Conservation (phyloP, 2,329 filamentous ascomycete species). For the Ilyonectria mors-panacis region DNA sequence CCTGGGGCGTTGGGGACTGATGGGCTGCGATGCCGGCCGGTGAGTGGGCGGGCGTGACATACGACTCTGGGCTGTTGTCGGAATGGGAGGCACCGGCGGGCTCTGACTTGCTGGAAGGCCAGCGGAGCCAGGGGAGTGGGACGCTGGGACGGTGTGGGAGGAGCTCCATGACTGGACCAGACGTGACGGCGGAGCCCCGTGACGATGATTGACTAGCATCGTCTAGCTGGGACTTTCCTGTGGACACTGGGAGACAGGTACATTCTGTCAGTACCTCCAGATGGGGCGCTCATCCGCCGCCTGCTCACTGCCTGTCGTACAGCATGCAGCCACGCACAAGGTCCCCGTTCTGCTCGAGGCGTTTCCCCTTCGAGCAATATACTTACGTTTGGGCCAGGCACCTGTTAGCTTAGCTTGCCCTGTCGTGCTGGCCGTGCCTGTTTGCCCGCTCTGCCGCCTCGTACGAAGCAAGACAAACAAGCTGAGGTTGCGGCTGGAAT, state of each 20-base stretch:
- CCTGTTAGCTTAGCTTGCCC: conserved; percentile 3
- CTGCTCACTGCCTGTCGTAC: neutral
- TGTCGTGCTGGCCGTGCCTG: conserved; percentile 13
- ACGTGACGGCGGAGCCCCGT: conserved; percentile 25
- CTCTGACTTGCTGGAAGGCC: conserved; percentile 16
- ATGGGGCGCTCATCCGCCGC: neutral
- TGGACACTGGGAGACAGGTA: neutral
- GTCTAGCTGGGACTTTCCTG: neutral
- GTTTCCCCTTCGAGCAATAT: conserved; percentile 25
- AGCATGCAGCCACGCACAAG: neutral
- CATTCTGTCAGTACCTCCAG: neutral
- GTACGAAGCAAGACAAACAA: neutral
- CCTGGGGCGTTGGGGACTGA: neutral
- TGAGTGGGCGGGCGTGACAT: conserved; percentile 36
- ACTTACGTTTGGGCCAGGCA: conserved; percentile 26
- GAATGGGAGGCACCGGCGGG: conserved; percentile 23
- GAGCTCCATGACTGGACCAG: conserved; percentile 29
- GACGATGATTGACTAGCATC: conserved; percentile 23
- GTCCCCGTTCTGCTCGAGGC: conserved; percentile 7
- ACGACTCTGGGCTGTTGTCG: conserved; percentile 36
- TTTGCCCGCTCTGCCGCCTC: neutral
- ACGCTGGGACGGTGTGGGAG: conserved; percentile 18
- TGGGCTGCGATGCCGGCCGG: conserved; percentile 29
- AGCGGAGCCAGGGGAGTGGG: conserved; percentile 2
- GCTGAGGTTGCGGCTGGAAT: conserved; percentile 20